Evolutionary conservation across 179 eudicot species (phyloP).

Genomic region (Heliamphora pulchella): DNA sequence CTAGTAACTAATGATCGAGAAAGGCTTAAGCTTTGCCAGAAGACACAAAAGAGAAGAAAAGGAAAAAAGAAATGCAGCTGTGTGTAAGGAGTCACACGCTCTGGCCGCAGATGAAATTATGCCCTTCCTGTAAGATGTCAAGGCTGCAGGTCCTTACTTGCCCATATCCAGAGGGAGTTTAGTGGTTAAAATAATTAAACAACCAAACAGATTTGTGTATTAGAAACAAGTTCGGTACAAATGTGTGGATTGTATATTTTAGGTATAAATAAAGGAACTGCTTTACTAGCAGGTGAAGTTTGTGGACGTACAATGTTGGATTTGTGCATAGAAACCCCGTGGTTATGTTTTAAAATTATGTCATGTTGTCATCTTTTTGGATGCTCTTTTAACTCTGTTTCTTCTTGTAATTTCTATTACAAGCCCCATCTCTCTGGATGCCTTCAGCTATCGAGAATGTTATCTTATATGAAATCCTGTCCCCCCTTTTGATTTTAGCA

Average conservation of each 20-base stretch:
- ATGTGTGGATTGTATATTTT: not conserved
- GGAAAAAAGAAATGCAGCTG: too few species aligned
- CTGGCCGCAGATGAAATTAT: too few species aligned
- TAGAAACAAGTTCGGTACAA: too few species aligned
- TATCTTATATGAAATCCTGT: not conserved
- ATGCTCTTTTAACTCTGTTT: not conserved
- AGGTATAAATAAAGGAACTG: not conserved
- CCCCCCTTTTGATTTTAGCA: slow-evolving; percentile 5
- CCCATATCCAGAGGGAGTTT: too few species aligned
- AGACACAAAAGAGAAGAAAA: not conserved
- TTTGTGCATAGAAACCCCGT: not conserved
- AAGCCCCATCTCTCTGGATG: not conserved
- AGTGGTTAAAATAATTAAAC: too few species aligned
- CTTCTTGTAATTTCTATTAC: not conserved
- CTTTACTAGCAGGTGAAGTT: not conserved
- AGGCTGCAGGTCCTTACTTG: too few species aligned
- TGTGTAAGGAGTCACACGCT: too few species aligned
- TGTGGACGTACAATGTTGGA: not conserved
- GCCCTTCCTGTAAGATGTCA: too few species aligned
- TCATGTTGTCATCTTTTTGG: too few species aligned
- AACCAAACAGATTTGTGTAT: too few species aligned
- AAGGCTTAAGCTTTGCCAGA: not conserved
- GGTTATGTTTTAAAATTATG: not conserved
- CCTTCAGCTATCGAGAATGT: not conserved
- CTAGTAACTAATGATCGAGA: not conserved